phyloP scores from a whole-genome alignment of 2,329 filamentous ascomycete species.

The Botrytis fabae region DNA sequence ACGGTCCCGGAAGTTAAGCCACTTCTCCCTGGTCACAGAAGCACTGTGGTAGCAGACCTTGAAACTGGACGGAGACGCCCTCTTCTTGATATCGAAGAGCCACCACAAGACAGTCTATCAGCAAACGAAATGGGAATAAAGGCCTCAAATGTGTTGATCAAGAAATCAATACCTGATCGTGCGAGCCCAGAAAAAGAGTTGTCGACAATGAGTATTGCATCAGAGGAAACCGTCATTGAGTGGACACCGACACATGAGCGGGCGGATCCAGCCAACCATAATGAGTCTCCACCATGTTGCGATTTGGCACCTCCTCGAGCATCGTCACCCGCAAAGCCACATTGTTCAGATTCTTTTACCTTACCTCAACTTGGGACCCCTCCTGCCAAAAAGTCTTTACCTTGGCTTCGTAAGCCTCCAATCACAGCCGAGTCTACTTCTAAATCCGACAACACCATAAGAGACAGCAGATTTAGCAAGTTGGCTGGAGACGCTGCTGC shows the following conservation, averaged over 20 bases:
- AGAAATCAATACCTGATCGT: conserved; percentile 6
- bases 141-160: conserved; percentile 18
- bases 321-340: background rate
- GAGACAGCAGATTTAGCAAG: background rate
- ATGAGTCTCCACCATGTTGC: background rate
- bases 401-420: conserved; percentile 35
- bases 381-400: conserved; percentile 32
- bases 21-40: background rate
- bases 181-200: background rate
- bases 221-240: conserved; percentile 32
- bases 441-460: background rate
- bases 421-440: conserved; percentile 23
- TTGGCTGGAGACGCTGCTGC: conserved; percentile 18
- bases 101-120: conserved; percentile 26
- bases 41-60: background rate
- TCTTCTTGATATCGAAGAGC: background rate
- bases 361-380: background rate
- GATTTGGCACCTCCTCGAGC: conserved; percentile 5
- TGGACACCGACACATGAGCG: conserved; percentile 32
- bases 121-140: conserved; percentile 28
- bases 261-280: background rate
- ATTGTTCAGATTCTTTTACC: background rate
- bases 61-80: background rate
- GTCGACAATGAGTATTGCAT: conserved; percentile 28
- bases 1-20: conserved; percentile 21